phyloP scores from a whole-genome alignment of 1,284 basidiomycete genomes.

The Trametes polyzona region DNA sequence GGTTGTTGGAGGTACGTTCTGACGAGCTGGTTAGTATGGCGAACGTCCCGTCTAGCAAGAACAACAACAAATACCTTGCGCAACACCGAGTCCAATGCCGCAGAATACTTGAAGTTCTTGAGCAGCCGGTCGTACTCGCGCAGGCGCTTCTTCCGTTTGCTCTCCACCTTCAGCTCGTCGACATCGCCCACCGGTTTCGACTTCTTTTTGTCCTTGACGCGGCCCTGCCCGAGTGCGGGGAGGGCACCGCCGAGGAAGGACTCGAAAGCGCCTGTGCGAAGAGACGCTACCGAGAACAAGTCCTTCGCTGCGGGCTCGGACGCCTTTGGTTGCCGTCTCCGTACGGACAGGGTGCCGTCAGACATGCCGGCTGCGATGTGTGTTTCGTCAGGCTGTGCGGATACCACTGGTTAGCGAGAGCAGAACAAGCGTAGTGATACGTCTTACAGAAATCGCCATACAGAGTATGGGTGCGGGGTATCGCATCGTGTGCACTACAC shows the following conservation, averaged over 20 bases:
- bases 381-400: constrained; percentile 86
- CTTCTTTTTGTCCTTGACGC: constrained; percentile 55
- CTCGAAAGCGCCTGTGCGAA: constrained; percentile 70
- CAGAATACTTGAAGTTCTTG: constrained; percentile 94
- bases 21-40: constrained; percentile 13
- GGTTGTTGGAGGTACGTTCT: constrained; percentile 82
- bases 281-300: constrained; percentile 45
- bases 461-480: constrained; percentile 94
- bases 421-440: not conserved
- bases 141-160: constrained; percentile 72
- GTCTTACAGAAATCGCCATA: constrained; percentile 84
- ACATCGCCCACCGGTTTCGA: constrained; percentile 54
- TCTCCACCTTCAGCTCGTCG: constrained; percentile 80
- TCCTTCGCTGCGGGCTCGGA: constrained; percentile 57
- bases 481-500: constrained; percentile 98
- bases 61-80: constrained; percentile 61
- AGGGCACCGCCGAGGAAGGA: constrained; percentile 70
- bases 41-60: not conserved
- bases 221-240: constrained; percentile 59
- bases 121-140: constrained; percentile 90
- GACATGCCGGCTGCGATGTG: constrained; percentile 97
- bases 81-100: constrained; percentile 90
- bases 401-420: not conserved
- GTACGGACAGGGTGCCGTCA: constrained; percentile 92
- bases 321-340: constrained; percentile 80